Percentiles rank a stretch among this genome's conserved stretches.
phyloP scores from a whole-genome alignment of 1,139 yeast genomes.

The Geotrichum aggregatum region DNA sequence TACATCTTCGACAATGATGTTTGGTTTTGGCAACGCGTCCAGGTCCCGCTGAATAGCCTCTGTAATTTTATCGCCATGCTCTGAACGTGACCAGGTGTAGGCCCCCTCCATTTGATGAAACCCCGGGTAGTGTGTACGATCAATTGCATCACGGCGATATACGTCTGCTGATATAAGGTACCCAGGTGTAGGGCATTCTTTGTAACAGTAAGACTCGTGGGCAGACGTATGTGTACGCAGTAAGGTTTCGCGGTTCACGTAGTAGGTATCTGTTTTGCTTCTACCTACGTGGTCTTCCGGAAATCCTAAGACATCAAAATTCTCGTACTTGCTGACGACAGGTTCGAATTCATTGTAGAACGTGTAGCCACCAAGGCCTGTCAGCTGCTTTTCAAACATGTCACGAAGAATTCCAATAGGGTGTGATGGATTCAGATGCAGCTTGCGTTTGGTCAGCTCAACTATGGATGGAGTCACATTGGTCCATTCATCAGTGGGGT shows the following conservation, averaged over 20 bases:
- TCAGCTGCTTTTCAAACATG: constrained; percentile 64
- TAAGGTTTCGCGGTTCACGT: constrained; percentile 65
- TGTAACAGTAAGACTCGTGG: constrained; percentile 85
- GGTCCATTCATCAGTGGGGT: constrained; percentile 72
- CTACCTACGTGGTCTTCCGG: constrained; percentile 93
- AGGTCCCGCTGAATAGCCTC: constrained; percentile 54
- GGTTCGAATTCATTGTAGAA: constrained; percentile 80
- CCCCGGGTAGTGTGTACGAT: constrained; percentile 92
- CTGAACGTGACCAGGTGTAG: constrained; percentile 64
- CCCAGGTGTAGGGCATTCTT: constrained; percentile 66
- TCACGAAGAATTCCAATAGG: constrained; percentile 84
- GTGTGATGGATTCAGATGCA: constrained; percentile 71
- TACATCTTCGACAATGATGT: constrained; percentile 73
- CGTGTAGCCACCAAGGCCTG: constrained; percentile 62
- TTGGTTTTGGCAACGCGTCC: constrained; percentile 61
- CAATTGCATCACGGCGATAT: constrained; percentile 91
- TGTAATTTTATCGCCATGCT: constrained; percentile 42
- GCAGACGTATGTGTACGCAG: constrained; percentile 95
- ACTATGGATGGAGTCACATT: constrained; percentile 76
- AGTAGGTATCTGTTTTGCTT: constrained; percentile 87
- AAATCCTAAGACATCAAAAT: constrained; percentile 88
- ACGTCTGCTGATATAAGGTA: constrained; percentile 94
- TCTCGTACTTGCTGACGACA: constrained; percentile 72
- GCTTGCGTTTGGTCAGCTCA: constrained; percentile 62
- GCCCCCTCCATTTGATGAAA: constrained; percentile 99